Conservation (phyloP, 148 eudicot genomes). For the Polygonum aviculare region DNA sequence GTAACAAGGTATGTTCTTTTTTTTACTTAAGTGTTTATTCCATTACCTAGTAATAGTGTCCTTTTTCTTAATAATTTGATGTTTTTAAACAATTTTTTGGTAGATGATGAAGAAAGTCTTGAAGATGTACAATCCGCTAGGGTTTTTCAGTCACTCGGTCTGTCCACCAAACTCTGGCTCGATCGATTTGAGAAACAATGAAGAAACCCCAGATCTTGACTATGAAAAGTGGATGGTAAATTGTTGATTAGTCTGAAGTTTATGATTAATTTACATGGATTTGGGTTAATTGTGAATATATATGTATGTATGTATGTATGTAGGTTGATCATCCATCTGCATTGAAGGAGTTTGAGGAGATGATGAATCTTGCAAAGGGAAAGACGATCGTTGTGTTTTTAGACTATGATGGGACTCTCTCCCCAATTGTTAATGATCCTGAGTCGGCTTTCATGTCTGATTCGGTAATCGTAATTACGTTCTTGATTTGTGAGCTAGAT, state of each 20-base stretch:
- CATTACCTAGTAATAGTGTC: neutral
- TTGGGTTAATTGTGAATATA: neutral
- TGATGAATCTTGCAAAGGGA: neutral
- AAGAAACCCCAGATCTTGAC: neutral
- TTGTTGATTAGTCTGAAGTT: neutral
- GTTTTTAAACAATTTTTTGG: neutral
- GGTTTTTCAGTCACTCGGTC: neutral
- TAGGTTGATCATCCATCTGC: constrained; percentile 12
- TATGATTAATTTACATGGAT: neutral
- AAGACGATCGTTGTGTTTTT: constrained; percentile 9
- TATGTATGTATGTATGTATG: neutral
- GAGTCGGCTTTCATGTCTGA: constrained; percentile 9
- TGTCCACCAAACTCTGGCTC: neutral
- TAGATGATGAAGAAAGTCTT: constrained; percentile 6
- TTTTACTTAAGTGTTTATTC: neutral
- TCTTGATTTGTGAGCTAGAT: neutral
- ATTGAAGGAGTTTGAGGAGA: neutral
- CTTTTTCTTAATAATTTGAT: neutral
- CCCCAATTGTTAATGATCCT: constrained; percentile 13
- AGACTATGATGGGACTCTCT: constrained; percentile 11
- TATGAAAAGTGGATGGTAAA: constrained; percentile 6
- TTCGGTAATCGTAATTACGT: neutral
- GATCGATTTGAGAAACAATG: neutral
- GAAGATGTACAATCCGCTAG: neutral
- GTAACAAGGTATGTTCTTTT: neutral